Evolutionary conservation across 805 yeast genomes (phyloP).

Genomic region (Starmerella powellii): DNA sequence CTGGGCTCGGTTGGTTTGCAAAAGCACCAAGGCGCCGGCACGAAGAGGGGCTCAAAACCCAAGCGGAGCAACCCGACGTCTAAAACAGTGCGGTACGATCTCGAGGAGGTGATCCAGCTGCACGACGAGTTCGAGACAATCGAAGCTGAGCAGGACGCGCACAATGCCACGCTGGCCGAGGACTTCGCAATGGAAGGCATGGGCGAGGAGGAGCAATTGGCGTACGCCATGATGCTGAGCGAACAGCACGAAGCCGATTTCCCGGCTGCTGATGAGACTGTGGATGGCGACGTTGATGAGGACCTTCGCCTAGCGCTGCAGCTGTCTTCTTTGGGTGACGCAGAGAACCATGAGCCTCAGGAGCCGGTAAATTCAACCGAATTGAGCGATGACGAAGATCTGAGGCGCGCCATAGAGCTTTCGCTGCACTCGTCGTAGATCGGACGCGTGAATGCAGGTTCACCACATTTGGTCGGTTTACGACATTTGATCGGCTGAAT

Average conservation of each 20-base stretch:
- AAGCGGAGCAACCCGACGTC: not conserved
- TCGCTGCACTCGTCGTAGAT: constrained; percentile 1
- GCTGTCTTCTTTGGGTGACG: constrained; percentile 15
- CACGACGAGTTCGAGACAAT: constrained; percentile 22
- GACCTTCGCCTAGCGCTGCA: constrained; percentile 23
- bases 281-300: constrained; percentile 17
- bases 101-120: constrained; percentile 21
- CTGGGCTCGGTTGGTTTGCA: constrained; percentile 15
- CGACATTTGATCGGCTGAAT: too few relatives aligned
- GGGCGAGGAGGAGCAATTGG: constrained; percentile 27
- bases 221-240: constrained; percentile 28
- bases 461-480: not conserved
- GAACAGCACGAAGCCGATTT: constrained; percentile 8
- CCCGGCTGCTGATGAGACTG: not conserved
- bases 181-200: constrained; percentile 16
- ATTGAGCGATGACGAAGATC: constrained; percentile 12
- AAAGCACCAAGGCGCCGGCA: not conserved
- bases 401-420: constrained; percentile 10
- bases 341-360: not conserved
- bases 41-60: not conserved
- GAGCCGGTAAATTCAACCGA: not conserved
- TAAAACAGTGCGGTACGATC: constrained; percentile 10
- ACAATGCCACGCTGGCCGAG: constrained; percentile 14
- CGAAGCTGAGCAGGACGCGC: constrained; percentile 20
- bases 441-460: not conserved